Evolutionary conservation across 1,284 basidiomycete species (phyloP), one percentile per base, ranked within the genome.

Genomic region (Apiotrichum gracile): DNA sequence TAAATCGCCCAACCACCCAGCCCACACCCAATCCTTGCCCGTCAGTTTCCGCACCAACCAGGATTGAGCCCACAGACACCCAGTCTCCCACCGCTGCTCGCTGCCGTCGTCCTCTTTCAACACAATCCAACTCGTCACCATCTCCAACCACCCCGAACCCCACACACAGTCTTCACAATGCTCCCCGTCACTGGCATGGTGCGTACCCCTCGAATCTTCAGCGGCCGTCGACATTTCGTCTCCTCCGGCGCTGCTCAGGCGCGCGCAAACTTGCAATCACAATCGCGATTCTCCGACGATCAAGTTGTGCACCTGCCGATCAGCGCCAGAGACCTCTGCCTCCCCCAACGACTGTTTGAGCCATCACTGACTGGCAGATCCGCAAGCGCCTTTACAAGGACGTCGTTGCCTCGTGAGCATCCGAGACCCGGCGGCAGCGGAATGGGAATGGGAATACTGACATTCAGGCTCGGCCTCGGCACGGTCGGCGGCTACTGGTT

Each of bases 161-260:
- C 22, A 43, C 24, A 14, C 24, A 27, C 33, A 24, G 27, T 42
- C 51, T 49, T 26, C 51, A 55, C 48, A 46, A 48, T 58, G 40
- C 45, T 51, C 29, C 57, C 57, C 40, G 43, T 59, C 57, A 59
- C 51, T 43, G 57, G 57, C 54, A 59, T 55, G 57, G 57, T 59
- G 39, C 26, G 57, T 46, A n/a, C 12, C 8, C 4, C 29, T 16
- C 12, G 13, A 6, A 14, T 5, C 16, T 14, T 13, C 17, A 10
- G 19, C n/a, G 2, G 8, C 37, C 37, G 6, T 21, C 37, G n/a
- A 8, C n/a, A 3, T 38, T 19, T 21, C 37, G 9, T 10, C n/a
- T n/a, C n/a, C 37, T 21, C 19, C 19, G 37, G 19, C 19, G 2
- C 34, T 17, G 34, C n/a, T n/a, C n/a, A n/a, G n/a, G 25, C 25